Conservation (phyloP, 176 grass and related monocot species). For the Oryza glumipatula region DNA sequence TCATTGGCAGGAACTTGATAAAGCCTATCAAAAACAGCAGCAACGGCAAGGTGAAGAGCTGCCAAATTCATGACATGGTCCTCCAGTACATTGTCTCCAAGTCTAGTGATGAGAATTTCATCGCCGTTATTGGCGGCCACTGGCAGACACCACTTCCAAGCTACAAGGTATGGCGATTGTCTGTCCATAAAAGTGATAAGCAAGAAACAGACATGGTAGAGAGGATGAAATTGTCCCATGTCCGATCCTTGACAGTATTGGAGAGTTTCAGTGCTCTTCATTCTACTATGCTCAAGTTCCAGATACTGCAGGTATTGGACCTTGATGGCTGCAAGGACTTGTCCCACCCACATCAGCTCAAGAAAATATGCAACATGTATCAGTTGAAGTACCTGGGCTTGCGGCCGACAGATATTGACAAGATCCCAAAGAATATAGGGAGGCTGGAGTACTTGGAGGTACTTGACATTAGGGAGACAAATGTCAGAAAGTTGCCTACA, state of each 20-base stretch:
- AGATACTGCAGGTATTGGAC: constrained; percentile 33
- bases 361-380: constrained; percentile 35
- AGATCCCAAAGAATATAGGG: not conserved
- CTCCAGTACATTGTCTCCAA: constrained; percentile 37
- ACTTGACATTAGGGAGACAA: constrained; percentile 46
- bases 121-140: constrained; percentile 26
- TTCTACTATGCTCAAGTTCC: not conserved
- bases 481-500: not conserved
- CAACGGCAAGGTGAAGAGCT: constrained; percentile 41
- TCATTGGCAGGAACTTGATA: constrained; percentile 31
- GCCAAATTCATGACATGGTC: constrained; percentile 42
- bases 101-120: constrained; percentile 45
- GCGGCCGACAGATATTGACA: not conserved
- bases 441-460: constrained; percentile 17
- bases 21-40: constrained; percentile 4
- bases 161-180: constrained; percentile 20
- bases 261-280: not conserved
- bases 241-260: constrained; percentile 6
- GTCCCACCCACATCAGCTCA: not conserved
- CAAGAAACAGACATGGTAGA: constrained; percentile 1
- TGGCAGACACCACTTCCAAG: constrained; percentile 27
- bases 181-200: not conserved
- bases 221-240: not conserved
- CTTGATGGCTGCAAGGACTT: constrained; percentile 34
- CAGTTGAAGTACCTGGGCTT: constrained; percentile 40